Conservation (phyloP, 1,284 basidiomycete genomes). For the Tilletia indica region DNA sequence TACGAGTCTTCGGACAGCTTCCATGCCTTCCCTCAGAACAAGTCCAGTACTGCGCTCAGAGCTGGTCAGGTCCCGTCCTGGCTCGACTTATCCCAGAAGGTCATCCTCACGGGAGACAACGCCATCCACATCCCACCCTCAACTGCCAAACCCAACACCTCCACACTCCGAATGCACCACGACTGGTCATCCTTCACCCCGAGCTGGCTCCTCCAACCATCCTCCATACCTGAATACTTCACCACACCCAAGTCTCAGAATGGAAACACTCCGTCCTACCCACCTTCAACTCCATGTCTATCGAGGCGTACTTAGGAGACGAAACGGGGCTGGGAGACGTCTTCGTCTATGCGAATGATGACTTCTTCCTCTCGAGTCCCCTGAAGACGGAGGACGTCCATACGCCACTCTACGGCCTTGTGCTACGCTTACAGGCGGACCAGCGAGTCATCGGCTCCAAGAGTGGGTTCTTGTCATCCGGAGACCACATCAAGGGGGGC, state of each 20-base stretch:
- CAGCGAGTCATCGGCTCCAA: background rate
- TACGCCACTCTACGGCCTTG: conserved; percentile 37
- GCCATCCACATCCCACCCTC: conserved; percentile 1
- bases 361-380: conserved; percentile 38
- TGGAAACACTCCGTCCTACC: conserved; percentile 36
- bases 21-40: background rate
- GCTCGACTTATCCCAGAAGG: conserved; percentile 19
- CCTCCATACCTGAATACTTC: background rate
- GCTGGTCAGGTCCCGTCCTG: conserved; percentile 41
- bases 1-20: background rate
- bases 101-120: conserved; percentile 28
- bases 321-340: conserved; percentile 30
- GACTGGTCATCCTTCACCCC: conserved; percentile 38
- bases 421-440: conserved; percentile 39
- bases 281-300: conserved; percentile 43
- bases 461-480: background rate
- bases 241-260: conserved; percentile 17
- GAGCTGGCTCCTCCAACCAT: conserved; percentile 26
- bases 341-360: conserved; percentile 41
- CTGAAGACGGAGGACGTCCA: conserved; percentile 27
- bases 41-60: background rate
- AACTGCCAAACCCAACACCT: background rate
- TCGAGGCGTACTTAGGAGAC: conserved; percentile 38
- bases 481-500: conserved; percentile 20
- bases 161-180: conserved; percentile 34